Evolutionary conservation across 495 filamentous ascomycete genomes (phyloP).

Genomic region (Aspergillus saccharolyticus): DNA sequence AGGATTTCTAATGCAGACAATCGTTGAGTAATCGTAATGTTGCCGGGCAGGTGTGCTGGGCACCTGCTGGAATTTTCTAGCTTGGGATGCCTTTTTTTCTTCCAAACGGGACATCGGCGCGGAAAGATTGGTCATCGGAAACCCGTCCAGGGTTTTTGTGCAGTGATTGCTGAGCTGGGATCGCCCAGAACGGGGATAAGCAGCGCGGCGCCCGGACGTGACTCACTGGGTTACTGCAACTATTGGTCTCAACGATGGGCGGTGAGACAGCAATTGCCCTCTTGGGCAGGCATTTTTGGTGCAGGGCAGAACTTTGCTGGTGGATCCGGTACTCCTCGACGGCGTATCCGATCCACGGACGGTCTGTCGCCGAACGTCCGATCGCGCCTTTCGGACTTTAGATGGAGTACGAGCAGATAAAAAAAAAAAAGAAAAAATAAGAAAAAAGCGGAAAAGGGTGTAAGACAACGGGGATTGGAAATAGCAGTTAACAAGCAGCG

Average conservation of each 20-base stretch:
- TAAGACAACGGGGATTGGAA: constrained; percentile 3
- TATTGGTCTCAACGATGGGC: constrained; percentile 8
- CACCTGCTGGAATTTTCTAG: constrained; percentile 7
- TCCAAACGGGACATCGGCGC: constrained; percentile 5
- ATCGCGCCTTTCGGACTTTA: constrained; percentile 17
- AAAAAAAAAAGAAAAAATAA: constrained; percentile 2
- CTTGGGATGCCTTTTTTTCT: neutral
- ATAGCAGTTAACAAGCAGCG: constrained; percentile 4
- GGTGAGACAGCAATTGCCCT: constrained; percentile 7
- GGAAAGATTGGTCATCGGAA: constrained; percentile 21
- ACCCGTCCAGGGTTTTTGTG: neutral
- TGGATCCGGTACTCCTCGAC: constrained; percentile 6
- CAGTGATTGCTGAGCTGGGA: constrained; percentile 2
- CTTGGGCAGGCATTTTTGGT: neutral
- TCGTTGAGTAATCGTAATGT: neutral
- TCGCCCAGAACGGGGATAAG: constrained; percentile 6
- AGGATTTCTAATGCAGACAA: neutral
- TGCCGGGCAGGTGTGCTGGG: neutral
- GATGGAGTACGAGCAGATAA: constrained; percentile 7
- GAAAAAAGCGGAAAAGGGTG: constrained; percentile 6
- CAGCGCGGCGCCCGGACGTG: constrained; percentile 7
- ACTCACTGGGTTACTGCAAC: constrained; percentile 5
- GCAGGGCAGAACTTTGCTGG: neutral
- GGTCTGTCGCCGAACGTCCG: constrained; percentile 8
- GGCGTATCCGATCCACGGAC: constrained; percentile 13